Base-by-base conservation (phyloP, 75 land plant species). In the Adiantum capillusveneris region DNA sequence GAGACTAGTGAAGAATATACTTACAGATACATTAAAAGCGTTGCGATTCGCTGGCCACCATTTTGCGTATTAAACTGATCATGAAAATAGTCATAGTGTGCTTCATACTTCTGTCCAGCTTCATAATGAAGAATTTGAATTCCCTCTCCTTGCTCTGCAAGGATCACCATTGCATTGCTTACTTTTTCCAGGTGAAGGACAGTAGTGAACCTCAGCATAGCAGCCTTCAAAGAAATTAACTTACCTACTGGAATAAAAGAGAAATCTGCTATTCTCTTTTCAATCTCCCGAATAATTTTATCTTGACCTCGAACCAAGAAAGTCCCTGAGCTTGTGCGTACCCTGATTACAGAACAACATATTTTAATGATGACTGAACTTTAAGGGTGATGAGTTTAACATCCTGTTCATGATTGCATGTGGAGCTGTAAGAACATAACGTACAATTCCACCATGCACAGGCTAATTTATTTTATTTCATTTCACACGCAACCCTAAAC, bases 81-180 rank as follows among this genome's bases (percentile, higher is more conserved):
- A 56, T 72, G 74, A 65, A 92, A 92, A 67, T 88, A 92, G 63
- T 92, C 97, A 83, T 37, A 84, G 45, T 92, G 97, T 56, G 97
- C 90, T 56, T 92, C 92, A 68, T 92, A 92, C 60, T 92, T 84
- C 63, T 92, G 89, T 18, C 95, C 93, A 61, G 71, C 86, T 71
- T 85, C 93, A 63, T 92, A 92, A 60, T 88, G 97, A 45, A 92
- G 79, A 71, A 92, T 55, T 66, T 92, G 97, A 61, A 92, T 80
- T 12, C 97, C 95, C 65, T 92, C 97, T 0, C 97, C 97, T 63
- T 92, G 89, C 57, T 92, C 97, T 92, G 79, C 29, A 52, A 41
- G 14, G 43, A 41, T 41, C 43, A 41, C 14, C 9, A 9, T 9
- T 9, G 43, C 14, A 9, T 14, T 41, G 14, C 43, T 9, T 41